phyloP scores from a whole-genome alignment of 257 asterid genomes.

The Galeopsis tetrahit region DNA sequence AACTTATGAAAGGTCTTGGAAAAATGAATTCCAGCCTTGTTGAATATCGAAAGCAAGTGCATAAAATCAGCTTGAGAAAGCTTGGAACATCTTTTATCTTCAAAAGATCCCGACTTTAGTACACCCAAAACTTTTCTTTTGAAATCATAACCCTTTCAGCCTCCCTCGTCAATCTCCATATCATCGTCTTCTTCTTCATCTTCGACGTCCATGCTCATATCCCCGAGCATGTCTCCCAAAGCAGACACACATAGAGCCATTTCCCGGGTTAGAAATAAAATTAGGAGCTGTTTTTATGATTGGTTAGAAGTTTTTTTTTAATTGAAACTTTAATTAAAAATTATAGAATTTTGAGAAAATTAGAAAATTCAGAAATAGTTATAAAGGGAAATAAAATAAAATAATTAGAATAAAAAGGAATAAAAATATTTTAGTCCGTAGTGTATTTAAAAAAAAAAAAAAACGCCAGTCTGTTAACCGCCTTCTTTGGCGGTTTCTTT shows the following conservation, averaged over 20 bases:
- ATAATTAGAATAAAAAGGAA: too few species aligned
- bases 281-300: too few species aligned
- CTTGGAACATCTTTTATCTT: conserved; percentile 12
- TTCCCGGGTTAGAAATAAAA: conserved; percentile 29
- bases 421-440: too few species aligned
- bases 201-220: conserved; percentile 62
- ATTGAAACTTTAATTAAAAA: too few species aligned
- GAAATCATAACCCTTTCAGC: conserved; percentile 59
- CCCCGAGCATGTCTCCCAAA: conserved; percentile 76
- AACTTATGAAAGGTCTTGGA: conserved; percentile 43
- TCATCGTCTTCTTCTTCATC: conserved; percentile 57
- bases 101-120: conserved; percentile 29
- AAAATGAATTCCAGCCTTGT: conserved; percentile 84
- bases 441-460: too few species aligned
- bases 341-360: too few species aligned
- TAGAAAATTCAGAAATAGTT: too few species aligned
- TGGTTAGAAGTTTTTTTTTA: too few species aligned
- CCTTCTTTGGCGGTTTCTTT: conserved; percentile 35
- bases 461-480: conserved; percentile 32
- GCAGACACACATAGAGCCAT: conserved; percentile 64
- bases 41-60: conserved; percentile 34
- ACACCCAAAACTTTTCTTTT: conserved; percentile 70
- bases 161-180: conserved; percentile 77
- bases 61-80: not conserved
- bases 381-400: too few species aligned